These are phyloP conservation scores for Solanum raphanifolium DNA, from an alignment of 257 asterid genomes.

Conservation along the genomic window DNA sequence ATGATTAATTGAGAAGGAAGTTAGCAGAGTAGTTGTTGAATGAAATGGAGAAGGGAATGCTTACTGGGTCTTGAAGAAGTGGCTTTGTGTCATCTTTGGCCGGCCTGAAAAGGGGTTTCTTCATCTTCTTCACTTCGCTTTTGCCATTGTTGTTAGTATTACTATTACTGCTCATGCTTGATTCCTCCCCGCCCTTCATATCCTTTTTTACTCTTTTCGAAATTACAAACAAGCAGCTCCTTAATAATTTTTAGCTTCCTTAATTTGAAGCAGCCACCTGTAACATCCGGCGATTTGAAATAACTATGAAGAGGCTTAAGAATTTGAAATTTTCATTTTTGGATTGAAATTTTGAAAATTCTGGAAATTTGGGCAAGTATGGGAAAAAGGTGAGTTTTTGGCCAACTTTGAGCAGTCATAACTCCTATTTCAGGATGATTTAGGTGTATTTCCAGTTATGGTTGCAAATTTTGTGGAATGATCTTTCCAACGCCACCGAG, in stretches of 20 bases:
- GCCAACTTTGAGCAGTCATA: too few relatives aligned
- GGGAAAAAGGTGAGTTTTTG: too few relatives aligned
- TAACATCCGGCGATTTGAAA: too few relatives aligned
- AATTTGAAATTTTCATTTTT: too few relatives aligned
- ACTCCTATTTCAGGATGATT: too few relatives aligned
- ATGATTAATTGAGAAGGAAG: background rate
- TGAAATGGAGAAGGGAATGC: background rate
- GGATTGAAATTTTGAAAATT: too few relatives aligned
- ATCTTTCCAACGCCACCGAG: too few relatives aligned
- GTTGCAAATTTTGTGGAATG: too few relatives aligned
- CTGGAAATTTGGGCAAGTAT: too few relatives aligned
- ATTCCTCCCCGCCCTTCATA: slow-evolving; percentile 21
- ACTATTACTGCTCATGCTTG: background rate
- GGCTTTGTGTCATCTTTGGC: slow-evolving; percentile 79
- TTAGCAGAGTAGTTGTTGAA: background rate
- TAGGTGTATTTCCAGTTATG: too few relatives aligned
- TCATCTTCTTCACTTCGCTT: slow-evolving; percentile 9
- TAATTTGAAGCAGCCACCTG: too few relatives aligned
- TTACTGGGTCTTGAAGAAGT: slow-evolving; percentile 68
- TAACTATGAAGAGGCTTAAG: too few relatives aligned
- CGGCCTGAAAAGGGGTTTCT: slow-evolving; percentile 59
- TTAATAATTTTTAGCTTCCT: background rate
- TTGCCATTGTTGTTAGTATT: slow-evolving; percentile 1
- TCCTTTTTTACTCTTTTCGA: background rate
- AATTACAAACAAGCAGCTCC: background rate